Conservation (phyloP, 2,329 filamentous ascomycete genomes). For the Taxawa tesnikishii region DNA sequence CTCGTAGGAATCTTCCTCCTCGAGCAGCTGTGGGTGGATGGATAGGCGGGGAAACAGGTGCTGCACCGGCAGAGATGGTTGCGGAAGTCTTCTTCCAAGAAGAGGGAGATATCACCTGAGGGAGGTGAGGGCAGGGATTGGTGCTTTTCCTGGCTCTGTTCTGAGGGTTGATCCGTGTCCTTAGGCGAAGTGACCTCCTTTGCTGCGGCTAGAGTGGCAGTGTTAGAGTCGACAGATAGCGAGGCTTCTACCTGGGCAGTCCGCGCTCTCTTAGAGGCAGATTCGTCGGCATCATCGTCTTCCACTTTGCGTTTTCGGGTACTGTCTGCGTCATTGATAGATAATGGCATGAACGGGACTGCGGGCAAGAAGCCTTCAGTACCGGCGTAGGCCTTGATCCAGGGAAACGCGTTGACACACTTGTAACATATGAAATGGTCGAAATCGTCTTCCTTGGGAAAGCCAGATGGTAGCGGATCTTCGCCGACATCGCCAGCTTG, state of each 20-base stretch:
- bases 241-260: too few species aligned
- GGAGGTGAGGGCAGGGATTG: constrained; percentile 43
- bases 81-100: constrained; percentile 69
- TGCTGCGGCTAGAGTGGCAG: too few species aligned
- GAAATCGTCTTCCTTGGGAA: constrained; percentile 81
- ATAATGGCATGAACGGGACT: constrained; percentile 31
- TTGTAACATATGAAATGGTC: constrained; percentile 90
- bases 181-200: too few species aligned
- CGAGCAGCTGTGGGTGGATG: constrained; percentile 67
- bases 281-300: constrained; percentile 11
- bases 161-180: too few species aligned
- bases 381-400: constrained; percentile 82
- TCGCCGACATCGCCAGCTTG: constrained; percentile 21
- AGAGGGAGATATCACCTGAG: constrained; percentile 58
- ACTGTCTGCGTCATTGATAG: not conserved
- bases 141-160: constrained; percentile 11
- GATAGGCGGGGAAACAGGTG: constrained; percentile 65
- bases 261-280: not conserved
- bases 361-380: constrained; percentile 67
- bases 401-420: constrained; percentile 75
- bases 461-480: constrained; percentile 67
- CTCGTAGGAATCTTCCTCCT: constrained; percentile 91
- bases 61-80: constrained; percentile 70
- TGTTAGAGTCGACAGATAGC: too few species aligned
- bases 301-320: constrained; percentile 36